Evolutionary conservation across 306 rosid species (phyloP).

Genomic region (Fagus sylvatica): DNA sequence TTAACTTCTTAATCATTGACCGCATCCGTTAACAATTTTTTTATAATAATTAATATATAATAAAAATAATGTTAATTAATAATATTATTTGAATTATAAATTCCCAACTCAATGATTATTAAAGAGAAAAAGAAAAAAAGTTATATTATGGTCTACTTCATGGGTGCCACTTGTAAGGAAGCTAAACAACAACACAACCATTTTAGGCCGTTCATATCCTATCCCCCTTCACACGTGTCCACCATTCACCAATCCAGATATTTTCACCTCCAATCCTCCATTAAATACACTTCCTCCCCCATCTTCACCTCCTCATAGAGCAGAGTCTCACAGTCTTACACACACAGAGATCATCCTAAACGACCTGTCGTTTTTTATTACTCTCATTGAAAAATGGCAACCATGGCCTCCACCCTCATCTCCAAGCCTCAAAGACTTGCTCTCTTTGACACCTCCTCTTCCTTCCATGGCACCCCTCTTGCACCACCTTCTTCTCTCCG

Average conservation of each 20-base stretch:
- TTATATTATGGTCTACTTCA: slow-evolving; percentile 5
- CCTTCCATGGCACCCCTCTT: slow-evolving; percentile 44
- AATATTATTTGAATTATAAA: too few species aligned
- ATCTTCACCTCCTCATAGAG: neutral
- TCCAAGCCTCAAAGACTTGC: slow-evolving; percentile 42
- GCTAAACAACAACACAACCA: neutral
- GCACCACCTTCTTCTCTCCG: slow-evolving; percentile 22
- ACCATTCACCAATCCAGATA: neutral
- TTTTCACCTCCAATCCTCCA: slow-evolving; percentile 2
- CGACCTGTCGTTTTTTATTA: neutral
- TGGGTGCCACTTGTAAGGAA: slow-evolving; percentile 34
- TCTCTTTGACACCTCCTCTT: slow-evolving; percentile 28
- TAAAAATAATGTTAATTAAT: too few species aligned
- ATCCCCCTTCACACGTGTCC: slow-evolving; percentile 42
- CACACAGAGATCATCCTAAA: neutral
- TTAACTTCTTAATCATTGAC: too few species aligned
- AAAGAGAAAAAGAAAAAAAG: too few species aligned
- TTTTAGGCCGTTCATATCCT: slow-evolving; percentile 43
- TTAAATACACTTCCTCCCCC: neutral
- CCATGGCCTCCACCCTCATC: slow-evolving; percentile 55
- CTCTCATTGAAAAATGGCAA: slow-evolving; percentile 14
- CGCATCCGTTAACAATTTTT: too few species aligned
- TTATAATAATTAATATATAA: too few species aligned
- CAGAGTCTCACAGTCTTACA: too few species aligned
- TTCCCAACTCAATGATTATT: too few species aligned